Base-by-base conservation (phyloP, 192 early-diverging fungal species). In the Tieghemiomyces parasiticus region DNA sequence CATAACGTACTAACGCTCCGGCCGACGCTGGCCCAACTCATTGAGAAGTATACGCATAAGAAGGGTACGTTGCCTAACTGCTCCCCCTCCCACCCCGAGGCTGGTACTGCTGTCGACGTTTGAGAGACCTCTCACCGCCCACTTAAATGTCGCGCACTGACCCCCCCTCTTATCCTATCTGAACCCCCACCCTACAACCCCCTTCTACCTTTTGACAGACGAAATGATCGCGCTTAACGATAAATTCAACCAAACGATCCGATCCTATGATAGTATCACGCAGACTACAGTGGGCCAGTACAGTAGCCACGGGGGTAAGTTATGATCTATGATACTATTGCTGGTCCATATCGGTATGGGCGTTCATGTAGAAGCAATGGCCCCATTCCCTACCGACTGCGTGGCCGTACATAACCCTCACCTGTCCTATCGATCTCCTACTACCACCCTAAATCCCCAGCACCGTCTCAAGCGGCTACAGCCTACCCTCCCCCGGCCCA, bases 1-100 rank as follows among this genome's bases (percentile, higher is more conserved):
- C 78, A 85, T 50, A 74, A 79, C 1, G 85, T 92, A 9, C 64
- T 94, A 51, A 72, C 85, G n/a, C 65, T 94, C 58, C 70, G 91
- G 45, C 91, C 92, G 2, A 87, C 90, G 70, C 71, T 99, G 42
- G 78, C 95, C 20, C 83, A 82, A 63, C 72, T 92, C 33, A 80
- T 95, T 58, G 90, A 93, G 60, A 82, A 81, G 46, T 85, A 90
- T 48, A 82, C 78, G 24, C 76, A 82, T 30, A 92, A 89, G 66
- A 92, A 90, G 76, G 89, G 89, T 77, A 71, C 68, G 70, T 38
- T 71, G 22, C 48, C 50, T 1, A 19, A 25, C 25, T n/a, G n/a
- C n/a, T n/a, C n/a, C n/a, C n/a, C n/a, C n/a, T n/a, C n/a, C n/a
- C n/a, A n/a, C n/a, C n/a, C n/a, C n/a, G n/a, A n/a, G n/a, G n/a